Evolutionary conservation across 2,329 filamentous ascomycete species (phyloP).

Genomic region (Epichloe uncinata): DNA sequence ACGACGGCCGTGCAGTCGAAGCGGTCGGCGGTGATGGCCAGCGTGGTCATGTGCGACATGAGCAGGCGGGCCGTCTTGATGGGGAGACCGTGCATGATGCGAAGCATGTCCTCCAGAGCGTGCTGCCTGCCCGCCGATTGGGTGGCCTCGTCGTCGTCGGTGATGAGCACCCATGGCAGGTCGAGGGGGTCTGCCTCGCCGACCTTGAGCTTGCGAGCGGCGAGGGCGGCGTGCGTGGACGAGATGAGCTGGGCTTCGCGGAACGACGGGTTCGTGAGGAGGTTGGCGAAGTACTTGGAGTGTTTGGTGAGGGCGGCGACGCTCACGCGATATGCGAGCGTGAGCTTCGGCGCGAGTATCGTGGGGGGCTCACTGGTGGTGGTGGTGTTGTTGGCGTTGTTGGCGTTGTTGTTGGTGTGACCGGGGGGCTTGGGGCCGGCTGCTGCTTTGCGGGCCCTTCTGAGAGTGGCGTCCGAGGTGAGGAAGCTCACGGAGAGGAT

Average conservation of each 20-base stretch:
- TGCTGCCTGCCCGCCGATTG: constrained; percentile 43
- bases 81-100: constrained; percentile 46
- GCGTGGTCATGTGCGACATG: constrained; percentile 50
- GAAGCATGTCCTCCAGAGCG: constrained; percentile 54
- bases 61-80: constrained; percentile 28
- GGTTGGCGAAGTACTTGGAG: constrained; percentile 57
- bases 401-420: neutral
- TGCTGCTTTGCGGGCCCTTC: constrained; percentile 27
- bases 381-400: neutral
- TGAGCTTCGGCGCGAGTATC: constrained; percentile 21
- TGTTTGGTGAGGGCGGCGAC: constrained; percentile 41
- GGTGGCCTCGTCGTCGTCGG: constrained; percentile 57
- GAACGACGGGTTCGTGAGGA: constrained; percentile 51
- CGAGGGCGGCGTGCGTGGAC: constrained; percentile 36
- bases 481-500: constrained; percentile 54
- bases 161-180: constrained; percentile 51
- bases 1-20: constrained; percentile 52
- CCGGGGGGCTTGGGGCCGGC: constrained; percentile 17
- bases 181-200: constrained; percentile 32
- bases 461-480: constrained; percentile 38
- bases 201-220: constrained; percentile 31
- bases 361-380: constrained; percentile 8
- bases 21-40: constrained; percentile 59
- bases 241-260: constrained; percentile 45
- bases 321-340: constrained; percentile 46